A percentile compares a stretch with the other conserved stretches of the same genome.
phyloP scores from a whole-genome alignment of 495 filamentous ascomycete genomes.

The Neurospora terricola region DNA sequence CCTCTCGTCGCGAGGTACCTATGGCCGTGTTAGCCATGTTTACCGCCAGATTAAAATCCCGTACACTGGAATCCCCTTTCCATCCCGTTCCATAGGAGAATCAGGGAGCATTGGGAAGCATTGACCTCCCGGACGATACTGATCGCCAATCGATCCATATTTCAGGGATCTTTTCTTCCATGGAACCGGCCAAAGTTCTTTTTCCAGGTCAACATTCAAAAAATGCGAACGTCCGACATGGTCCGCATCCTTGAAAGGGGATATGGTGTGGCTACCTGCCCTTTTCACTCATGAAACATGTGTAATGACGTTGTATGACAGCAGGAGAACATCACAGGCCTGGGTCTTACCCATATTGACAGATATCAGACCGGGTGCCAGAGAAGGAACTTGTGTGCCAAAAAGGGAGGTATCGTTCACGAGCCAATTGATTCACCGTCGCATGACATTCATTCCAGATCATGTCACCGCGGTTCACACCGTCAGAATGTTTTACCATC shows the following conservation, averaged over 20 bases:
- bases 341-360: background rate
- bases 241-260: background rate
- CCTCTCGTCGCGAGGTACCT: background rate
- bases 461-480: background rate
- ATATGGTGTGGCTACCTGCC: background rate
- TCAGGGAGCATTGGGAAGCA: background rate
- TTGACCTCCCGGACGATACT: background rate
- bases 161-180: background rate
- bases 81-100: background rate
- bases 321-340: background rate
- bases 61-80: background rate
- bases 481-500: background rate
- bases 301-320: background rate
- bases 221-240: background rate
- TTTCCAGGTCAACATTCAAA: background rate
- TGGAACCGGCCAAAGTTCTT: background rate
- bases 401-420: background rate
- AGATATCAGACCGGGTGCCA: background rate
- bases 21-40: background rate
- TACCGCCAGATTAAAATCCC: background rate
- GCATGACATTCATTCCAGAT: background rate
- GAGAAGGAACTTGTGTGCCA: background rate
- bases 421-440: background rate
- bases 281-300: background rate
- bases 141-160: background rate